Evolutionary conservation across 2,329 filamentous ascomycete genomes (phyloP), one percentile per base, ranked within the genome.

Genomic region (Aspergillus neotritici): DNA sequence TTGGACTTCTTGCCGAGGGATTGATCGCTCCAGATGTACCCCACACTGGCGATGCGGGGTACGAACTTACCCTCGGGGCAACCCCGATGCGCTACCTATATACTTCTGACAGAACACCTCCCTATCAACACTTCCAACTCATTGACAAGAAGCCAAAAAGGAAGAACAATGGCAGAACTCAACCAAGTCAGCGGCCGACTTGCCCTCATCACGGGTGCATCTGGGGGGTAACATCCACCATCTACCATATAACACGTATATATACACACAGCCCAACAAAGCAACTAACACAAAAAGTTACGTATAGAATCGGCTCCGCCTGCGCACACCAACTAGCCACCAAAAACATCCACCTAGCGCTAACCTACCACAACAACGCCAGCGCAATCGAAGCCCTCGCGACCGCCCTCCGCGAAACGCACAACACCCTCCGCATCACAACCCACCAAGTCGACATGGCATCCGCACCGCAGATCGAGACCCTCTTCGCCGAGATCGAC

Each of bases 151-250:
- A 6, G 10, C 12, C 13, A 14, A 12, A 21, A 37, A n/a, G 13
- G 10, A n/a, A 12, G 14, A 21, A 45, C 1, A 34, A 56, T 56
- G 52, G 40, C 47, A 6, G 48, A 50, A n/a, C 29, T 55, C 36
- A 76, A 77, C 50, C 67, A 74, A 37, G 65, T 82, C 46, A 65
- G 65, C 31, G 77, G 76, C 44, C 69, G 74, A 40, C 62, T 82
- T 34, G 79, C 77, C 34, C 68, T 82, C 7, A 72, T 82, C 36
- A 82, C 79, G 2, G 79, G 79, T 34, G 79, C 78, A 36, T 81
- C 77, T 40, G 77, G 77, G 54, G 78, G 79, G 78, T 79, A 64
- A 61, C 35, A 28, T n/a, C n/a, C n/a, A n/a, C n/a, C 31, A 34
- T 16, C 16, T 9, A 6, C 10, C 40, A 46, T 21, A 29, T 6